Evolutionary conservation across 306 rosid genomes (phyloP).

Genomic region (Citrullus colocynthis): DNA sequence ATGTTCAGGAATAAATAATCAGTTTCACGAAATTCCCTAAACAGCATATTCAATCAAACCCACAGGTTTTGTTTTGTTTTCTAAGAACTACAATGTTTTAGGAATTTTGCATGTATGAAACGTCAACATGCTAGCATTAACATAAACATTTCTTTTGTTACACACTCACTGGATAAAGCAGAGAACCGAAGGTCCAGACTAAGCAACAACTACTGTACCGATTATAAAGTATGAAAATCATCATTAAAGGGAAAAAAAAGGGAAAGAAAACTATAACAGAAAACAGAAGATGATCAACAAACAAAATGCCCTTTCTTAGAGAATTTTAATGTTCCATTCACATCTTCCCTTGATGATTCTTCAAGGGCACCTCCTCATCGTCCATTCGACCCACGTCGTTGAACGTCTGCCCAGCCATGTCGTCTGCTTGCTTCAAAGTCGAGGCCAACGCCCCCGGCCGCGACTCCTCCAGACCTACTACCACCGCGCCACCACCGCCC

Average conservation of each 20-base stretch:
- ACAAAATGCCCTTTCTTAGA: not conserved
- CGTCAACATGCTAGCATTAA: not conserved
- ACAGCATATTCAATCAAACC: too few species aligned
- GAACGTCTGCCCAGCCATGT: constrained; percentile 35
- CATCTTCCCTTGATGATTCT: constrained; percentile 44
- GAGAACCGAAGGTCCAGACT: not conserved
- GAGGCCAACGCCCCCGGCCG: constrained; percentile 39
- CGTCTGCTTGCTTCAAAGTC: constrained; percentile 24
- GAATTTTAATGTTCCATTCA: not conserved
- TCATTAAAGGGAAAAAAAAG: not conserved
- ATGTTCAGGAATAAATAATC: too few species aligned
- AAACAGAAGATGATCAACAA: not conserved
- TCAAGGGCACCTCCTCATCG: constrained; percentile 31
- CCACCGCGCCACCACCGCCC: constrained; percentile 18
- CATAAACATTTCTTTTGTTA: not conserved
- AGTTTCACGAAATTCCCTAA: too few species aligned
- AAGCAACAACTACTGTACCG: not conserved
- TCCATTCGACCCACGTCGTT: constrained; percentile 29
- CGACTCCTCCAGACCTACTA: constrained; percentile 25
- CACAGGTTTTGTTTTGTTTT: too few species aligned
- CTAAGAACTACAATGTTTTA: too few species aligned
- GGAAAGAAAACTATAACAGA: not conserved
- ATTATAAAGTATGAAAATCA: not conserved
- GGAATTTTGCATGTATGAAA: too few species aligned
- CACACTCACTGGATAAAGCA: not conserved